Conservation (phyloP, 768 basidiomycete species). For the Trametes coccinea region DNA sequence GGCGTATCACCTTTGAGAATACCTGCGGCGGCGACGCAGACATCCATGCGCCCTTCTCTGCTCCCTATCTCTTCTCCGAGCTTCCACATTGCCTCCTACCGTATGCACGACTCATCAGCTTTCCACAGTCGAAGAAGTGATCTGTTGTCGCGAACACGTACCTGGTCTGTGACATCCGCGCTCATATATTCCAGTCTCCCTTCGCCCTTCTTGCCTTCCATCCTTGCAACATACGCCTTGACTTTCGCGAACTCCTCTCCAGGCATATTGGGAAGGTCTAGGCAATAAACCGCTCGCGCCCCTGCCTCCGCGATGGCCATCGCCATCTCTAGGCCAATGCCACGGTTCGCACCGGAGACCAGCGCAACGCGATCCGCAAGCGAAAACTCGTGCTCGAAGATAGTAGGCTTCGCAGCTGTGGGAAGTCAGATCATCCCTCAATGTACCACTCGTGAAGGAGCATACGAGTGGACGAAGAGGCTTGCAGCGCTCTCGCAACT, state of each 20-base stretch:
- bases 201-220: constrained; percentile 22
- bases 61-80: constrained; percentile 59
- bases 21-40: constrained; percentile 78
- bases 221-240: constrained; percentile 39
- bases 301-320: constrained; percentile 73
- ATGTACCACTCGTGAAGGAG: constrained; percentile 28
- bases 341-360: constrained; percentile 43
- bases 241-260: constrained; percentile 59
- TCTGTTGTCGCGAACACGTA: constrained; percentile 9
- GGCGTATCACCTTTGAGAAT: constrained; percentile 54
- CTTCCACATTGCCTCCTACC: constrained; percentile 45
- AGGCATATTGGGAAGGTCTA: constrained; percentile 59
- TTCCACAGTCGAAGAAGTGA: too few relatives aligned
- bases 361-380: constrained; percentile 38
- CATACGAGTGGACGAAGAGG: constrained; percentile 49
- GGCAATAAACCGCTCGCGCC: constrained; percentile 62
- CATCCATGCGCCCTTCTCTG: constrained; percentile 69
- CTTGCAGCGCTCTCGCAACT: constrained; percentile 53
- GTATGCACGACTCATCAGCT: too few relatives aligned
- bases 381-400: constrained; percentile 31
- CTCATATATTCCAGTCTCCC: constrained; percentile 59
- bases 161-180: constrained; percentile 67
- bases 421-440: neutral
- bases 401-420: constrained; percentile 24
- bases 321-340: constrained; percentile 82